phyloP scores from a whole-genome alignment of 176 grass and related monocot species.

The Phyllostachys edulis region DNA sequence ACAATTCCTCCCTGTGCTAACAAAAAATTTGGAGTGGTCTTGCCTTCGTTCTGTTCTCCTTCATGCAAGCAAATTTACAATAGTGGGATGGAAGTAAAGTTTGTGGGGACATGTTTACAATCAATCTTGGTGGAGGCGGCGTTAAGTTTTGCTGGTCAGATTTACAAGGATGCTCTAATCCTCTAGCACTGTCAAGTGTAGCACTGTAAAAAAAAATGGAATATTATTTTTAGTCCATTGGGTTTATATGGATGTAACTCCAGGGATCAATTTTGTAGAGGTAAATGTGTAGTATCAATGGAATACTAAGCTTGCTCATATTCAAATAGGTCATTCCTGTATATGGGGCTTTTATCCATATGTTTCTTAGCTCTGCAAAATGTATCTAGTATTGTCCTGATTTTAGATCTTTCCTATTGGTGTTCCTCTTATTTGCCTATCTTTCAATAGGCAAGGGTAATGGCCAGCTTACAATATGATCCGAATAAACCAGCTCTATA shows the following conservation, averaged over 20 bases:
- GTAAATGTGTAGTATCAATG: background rate
- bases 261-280: conserved; percentile 20
- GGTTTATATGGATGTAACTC: background rate
- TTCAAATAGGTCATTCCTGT: background rate
- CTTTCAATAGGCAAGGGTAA: background rate
- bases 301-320: background rate
- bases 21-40: conserved; percentile 4
- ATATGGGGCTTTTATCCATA: background rate
- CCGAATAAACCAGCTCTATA: background rate
- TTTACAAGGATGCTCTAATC: background rate
- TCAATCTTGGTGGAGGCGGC: background rate
- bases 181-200: background rate
- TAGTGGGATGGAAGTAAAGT: conserved; percentile 3
- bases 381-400: background rate
- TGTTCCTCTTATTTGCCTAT: background rate
- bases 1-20: background rate
- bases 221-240: background rate
- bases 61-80: background rate
- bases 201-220: background rate
- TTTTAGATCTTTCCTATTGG: background rate
- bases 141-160: background rate
- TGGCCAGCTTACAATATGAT: background rate
- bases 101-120: background rate
- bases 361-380: background rate
- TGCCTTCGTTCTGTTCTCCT: background rate